Conservation (phyloP, 1,284 basidiomycete genomes). For the Cutaneotrichosporon sp. region DNA sequence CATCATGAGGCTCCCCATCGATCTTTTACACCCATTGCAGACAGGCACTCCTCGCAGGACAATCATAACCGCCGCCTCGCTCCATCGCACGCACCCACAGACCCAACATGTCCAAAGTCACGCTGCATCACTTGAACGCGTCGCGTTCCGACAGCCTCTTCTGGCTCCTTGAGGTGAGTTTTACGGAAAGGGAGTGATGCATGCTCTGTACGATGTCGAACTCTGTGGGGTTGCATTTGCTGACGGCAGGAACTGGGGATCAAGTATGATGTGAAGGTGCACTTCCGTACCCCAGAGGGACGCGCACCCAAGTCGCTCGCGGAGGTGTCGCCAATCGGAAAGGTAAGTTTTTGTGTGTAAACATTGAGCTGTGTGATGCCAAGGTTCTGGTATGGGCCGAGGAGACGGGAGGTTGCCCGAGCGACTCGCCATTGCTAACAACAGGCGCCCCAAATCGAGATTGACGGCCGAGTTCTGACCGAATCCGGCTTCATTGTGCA, state of each 20-base stretch:
- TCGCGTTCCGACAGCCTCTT: slow-evolving; percentile 39
- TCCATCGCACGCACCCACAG: too few species aligned
- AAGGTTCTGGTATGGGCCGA: too few species aligned
- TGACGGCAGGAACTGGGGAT: slow-evolving; percentile 28
- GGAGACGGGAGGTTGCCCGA: too few species aligned
- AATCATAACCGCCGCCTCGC: too few species aligned
- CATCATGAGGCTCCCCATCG: too few species aligned
- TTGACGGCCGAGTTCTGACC: slow-evolving; percentile 28
- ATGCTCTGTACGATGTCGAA: too few species aligned
- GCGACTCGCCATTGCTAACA: neutral
- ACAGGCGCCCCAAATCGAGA: slow-evolving; percentile 30
- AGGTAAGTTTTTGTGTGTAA: slow-evolving; percentile 11
- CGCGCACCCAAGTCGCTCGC: slow-evolving; percentile 26
- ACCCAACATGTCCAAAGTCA: slow-evolving; percentile 31
- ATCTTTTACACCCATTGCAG: too few species aligned
- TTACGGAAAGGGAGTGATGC: too few species aligned
- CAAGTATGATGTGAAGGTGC: slow-evolving; percentile 34
- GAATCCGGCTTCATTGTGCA: slow-evolving; percentile 39
- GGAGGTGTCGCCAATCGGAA: slow-evolving; percentile 30
- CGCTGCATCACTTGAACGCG: slow-evolving; percentile 39
- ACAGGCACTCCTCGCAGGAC: too few species aligned
- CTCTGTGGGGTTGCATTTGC: too few species aligned
- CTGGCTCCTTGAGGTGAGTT: slow-evolving; percentile 30
- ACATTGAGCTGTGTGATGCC: neutral
- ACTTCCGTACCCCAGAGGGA: slow-evolving; percentile 26